Conservation (phyloP, 257 asterid species). For the Solanum gracilifrons region DNA sequence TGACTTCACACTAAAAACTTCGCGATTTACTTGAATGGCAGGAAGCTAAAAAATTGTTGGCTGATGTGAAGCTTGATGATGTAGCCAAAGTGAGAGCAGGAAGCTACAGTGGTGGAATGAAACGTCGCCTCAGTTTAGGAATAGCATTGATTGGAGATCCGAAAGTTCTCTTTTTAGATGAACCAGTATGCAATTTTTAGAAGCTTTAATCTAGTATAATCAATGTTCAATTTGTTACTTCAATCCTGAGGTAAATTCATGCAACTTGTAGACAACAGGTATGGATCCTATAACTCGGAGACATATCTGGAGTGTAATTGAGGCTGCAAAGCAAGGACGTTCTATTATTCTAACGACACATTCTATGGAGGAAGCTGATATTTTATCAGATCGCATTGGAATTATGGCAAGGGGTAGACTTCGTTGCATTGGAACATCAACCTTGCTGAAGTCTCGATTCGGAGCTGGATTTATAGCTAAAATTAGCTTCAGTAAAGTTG, state of each 20-base stretch:
- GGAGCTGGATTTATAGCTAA: constrained; percentile 25
- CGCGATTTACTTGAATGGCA: background rate
- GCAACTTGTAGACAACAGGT: constrained; percentile 24
- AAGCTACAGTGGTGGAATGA: constrained; percentile 29
- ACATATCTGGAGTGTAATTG: constrained; percentile 28
- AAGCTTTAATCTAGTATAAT: background rate
- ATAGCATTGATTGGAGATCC: constrained; percentile 30
- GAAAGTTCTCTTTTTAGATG: constrained; percentile 21
- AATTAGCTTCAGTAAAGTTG: constrained; percentile 8
- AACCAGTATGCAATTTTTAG: constrained; percentile 11
- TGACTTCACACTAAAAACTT: background rate
- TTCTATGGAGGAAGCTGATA: constrained; percentile 36
- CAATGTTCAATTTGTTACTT: background rate
- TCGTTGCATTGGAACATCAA: constrained; percentile 34
- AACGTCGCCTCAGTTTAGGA: constrained; percentile 24
- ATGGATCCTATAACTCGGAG: constrained; percentile 35
- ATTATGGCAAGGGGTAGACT: constrained; percentile 34
- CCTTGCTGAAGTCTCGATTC: constrained; percentile 20
- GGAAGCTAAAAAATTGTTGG: constrained; percentile 15
- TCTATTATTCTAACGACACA: constrained; percentile 26
- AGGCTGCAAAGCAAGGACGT: constrained; percentile 31
- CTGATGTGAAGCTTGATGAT: constrained; percentile 13
- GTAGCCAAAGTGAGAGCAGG: constrained; percentile 14
- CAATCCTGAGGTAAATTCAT: background rate
- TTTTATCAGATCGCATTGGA: constrained; percentile 30